Conservation (phyloP, 768 basidiomycete genomes). For the Cystofilobasidium macerans region DNA sequence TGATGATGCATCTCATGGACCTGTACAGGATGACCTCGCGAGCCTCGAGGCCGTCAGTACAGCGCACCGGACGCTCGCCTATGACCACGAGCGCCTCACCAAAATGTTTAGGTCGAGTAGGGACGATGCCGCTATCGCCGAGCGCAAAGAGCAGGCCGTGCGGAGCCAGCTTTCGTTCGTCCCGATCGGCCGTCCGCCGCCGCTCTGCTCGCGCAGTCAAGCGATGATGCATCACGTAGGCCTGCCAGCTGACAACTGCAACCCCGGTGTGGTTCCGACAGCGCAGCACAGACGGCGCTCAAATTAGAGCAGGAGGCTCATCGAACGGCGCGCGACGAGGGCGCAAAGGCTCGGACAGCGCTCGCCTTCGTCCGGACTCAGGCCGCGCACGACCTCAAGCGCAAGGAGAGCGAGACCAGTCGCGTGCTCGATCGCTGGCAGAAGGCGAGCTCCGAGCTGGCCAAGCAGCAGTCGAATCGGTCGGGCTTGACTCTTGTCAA, state of each 20-base stretch:
- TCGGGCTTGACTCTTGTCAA: constrained; percentile 46
- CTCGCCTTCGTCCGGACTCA: constrained; percentile 29
- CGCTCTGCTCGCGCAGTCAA: too few species aligned
- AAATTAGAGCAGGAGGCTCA: constrained; percentile 28
- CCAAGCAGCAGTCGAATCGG: constrained; percentile 46
- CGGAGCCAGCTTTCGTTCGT: constrained; percentile 64
- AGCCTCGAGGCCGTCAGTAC: constrained; percentile 65
- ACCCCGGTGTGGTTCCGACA: background rate
- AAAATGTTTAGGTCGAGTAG: constrained; percentile 52
- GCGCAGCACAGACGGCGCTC: constrained; percentile 23
- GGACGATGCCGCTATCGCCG: constrained; percentile 58
- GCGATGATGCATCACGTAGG: background rate
- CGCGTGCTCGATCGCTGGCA: constrained; percentile 62
- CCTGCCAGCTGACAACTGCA: background rate
- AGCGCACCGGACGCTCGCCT: constrained; percentile 62
- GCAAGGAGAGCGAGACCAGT: constrained; percentile 73
- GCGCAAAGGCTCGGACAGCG: constrained; percentile 27
- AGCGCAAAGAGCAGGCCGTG: constrained; percentile 62
- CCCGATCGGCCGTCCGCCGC: background rate
- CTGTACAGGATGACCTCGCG: constrained; percentile 57
- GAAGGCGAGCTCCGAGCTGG: constrained; percentile 58
- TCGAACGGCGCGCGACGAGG: constrained; percentile 26
- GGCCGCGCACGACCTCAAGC: constrained; percentile 52
- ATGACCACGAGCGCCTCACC: constrained; percentile 65
- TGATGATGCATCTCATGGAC: too few species aligned